phyloP scores from a whole-genome alignment of 2,329 filamentous ascomycete species.

The Fusarium sp. region DNA sequence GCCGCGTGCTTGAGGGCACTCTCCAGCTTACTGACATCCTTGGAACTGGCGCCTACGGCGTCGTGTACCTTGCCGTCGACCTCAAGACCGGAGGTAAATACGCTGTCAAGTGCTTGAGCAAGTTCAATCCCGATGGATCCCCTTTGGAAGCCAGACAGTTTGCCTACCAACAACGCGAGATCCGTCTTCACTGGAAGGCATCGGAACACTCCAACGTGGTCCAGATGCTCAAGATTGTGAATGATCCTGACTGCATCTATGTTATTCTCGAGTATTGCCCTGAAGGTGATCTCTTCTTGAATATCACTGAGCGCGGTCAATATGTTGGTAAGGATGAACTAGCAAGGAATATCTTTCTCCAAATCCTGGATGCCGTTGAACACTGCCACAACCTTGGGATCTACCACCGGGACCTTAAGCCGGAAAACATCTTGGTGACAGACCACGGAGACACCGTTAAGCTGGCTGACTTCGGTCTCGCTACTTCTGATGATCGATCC shows the following conservation, averaged over 20 bases:
- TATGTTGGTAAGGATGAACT: conserved; percentile 94
- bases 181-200: conserved; percentile 89
- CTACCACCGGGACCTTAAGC: conserved; percentile 97
- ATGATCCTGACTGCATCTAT: conserved; percentile 91
- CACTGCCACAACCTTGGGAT: conserved; percentile 94
- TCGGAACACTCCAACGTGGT: conserved; percentile 94
- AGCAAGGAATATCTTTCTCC: conserved; percentile 88
- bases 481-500: conserved; percentile 84
- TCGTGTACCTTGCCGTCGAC: conserved; percentile 92
- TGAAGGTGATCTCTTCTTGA: conserved; percentile 95
- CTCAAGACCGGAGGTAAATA: conserved; percentile 84
- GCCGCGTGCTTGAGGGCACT: conserved; percentile 83
- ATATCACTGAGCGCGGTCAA: conserved; percentile 94
- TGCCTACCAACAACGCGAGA: conserved; percentile 93
- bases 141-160: conserved; percentile 85
- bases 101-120: conserved; percentile 97
- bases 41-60: conserved; percentile 94
- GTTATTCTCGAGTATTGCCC: conserved; percentile 97
- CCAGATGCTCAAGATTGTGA: conserved; percentile 92
- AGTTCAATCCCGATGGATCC: conserved; percentile 78
- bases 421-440: conserved; percentile 95
- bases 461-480: conserved; percentile 96
- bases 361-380: conserved; percentile 95
- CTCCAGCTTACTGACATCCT: conserved; percentile 87
- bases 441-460: conserved; percentile 91